Conservation (phyloP, 495 filamentous ascomycete species). For the Rhizodiscina lignyota region DNA sequence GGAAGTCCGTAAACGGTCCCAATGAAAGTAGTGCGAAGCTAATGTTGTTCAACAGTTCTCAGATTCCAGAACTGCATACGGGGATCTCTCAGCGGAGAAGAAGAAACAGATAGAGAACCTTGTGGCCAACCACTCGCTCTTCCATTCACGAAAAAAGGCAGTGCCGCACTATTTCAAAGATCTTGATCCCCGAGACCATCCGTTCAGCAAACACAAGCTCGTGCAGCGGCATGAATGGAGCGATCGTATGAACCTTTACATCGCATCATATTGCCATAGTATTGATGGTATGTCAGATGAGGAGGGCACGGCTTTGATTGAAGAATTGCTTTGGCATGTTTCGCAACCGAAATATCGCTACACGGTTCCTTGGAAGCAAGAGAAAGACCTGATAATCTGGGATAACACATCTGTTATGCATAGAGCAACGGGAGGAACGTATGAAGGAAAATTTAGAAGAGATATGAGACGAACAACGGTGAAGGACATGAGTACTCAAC, state of each 20-base stretch:
- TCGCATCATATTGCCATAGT: conserved; percentile 38
- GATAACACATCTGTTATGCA: conserved; percentile 43
- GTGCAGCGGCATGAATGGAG: conserved; percentile 35
- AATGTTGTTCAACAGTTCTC: too few relatives aligned
- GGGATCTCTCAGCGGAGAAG: conserved; percentile 25
- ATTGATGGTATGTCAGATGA: conserved; percentile 29
- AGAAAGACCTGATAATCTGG: conserved; percentile 40
- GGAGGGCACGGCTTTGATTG: conserved; percentile 23
- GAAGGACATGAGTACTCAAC: conserved; percentile 8
- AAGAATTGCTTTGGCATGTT: conserved; percentile 27
- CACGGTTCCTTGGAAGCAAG: conserved; percentile 29
- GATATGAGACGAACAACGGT: conserved; percentile 41
- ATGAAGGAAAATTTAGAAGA: conserved; percentile 30
- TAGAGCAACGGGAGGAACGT: conserved; percentile 31
- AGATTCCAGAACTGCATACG: conserved; percentile 36
- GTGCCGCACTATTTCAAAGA: conserved; percentile 33
- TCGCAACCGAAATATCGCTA: conserved; percentile 33
- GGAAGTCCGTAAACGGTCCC: too few relatives aligned
- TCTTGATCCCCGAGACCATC: conserved; percentile 23
- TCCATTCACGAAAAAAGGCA: conserved; percentile 35
- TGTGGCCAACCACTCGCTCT: conserved; percentile 36
- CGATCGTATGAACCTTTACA: conserved; percentile 35
- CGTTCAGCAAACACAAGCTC: conserved; percentile 33
- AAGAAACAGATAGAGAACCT: conserved; percentile 29
- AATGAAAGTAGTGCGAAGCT: too few relatives aligned